phyloP scores from a whole-genome alignment of 2,329 filamentous ascomycete genomes.

The Cladophialophora psammophila region DNA sequence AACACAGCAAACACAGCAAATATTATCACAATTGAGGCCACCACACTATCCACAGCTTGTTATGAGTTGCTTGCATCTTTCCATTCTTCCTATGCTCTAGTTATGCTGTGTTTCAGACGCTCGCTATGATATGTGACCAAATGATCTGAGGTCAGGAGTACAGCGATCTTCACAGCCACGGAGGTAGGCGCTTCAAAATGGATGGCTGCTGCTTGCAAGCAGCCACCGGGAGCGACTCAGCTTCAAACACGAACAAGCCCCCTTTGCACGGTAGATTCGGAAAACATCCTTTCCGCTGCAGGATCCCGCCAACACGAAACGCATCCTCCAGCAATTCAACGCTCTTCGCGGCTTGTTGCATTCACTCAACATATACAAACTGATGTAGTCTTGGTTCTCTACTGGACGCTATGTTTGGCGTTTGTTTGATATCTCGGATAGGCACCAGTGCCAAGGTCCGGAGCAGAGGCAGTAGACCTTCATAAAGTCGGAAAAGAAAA shows the following conservation, averaged over 20 bases:
- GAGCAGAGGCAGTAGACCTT: background rate
- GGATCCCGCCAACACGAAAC: conserved; percentile 30
- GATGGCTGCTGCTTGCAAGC: conserved; percentile 11
- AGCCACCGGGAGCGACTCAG: conserved; percentile 23
- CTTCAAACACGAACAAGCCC: conserved; percentile 28
- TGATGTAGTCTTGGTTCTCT: background rate
- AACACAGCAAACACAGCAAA: conserved; percentile 8
- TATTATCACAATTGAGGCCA: background rate
- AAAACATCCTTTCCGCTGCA: conserved; percentile 29
- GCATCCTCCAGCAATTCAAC: conserved; percentile 9
- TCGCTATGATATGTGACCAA: conserved; percentile 8
- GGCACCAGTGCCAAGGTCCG: conserved; percentile 22
- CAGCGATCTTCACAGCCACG: conserved; percentile 1
- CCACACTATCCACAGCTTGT: no score
- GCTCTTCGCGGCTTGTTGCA: conserved; percentile 9
- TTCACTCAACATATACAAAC: conserved; percentile 4
- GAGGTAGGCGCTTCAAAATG: conserved; percentile 19
- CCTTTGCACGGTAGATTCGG: conserved; percentile 23
- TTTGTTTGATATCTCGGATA: conserved; percentile 32
- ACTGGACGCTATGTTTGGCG: conserved; percentile 28
- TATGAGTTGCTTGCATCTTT: background rate
- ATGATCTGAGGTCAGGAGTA: background rate
- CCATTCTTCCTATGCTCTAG: background rate
- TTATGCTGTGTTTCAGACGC: conserved; percentile 14
- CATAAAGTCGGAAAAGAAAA: conserved; percentile 7